These are phyloP conservation scores for Phlebopus sp. DNA, from an alignment of 1,284 basidiomycete genomes.

Conservation along the genomic window DNA sequence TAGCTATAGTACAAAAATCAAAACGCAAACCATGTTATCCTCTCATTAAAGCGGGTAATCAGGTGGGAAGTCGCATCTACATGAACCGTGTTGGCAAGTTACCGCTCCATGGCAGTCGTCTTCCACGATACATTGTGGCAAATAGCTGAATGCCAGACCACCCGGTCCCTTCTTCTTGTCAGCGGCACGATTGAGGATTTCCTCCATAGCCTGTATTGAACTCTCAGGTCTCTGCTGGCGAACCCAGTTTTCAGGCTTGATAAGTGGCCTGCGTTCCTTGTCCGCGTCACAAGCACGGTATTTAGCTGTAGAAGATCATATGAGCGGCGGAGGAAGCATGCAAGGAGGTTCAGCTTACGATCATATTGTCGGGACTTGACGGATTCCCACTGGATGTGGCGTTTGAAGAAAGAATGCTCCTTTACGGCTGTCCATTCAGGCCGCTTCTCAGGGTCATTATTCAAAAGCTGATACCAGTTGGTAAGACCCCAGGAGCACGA, in stretches of 20 bases:
- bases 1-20: too few relatives aligned
- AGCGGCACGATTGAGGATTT: not conserved
- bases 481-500: not conserved
- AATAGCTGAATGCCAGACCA: too few relatives aligned
- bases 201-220: not conserved
- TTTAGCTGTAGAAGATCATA: not conserved
- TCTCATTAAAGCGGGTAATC: too few relatives aligned
- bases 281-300: not conserved
- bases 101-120: too few relatives aligned
- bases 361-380: slow-evolving; percentile 8
- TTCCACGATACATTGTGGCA: too few relatives aligned
- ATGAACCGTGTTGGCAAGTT: too few relatives aligned
- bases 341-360: slow-evolving; percentile 2
- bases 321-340: not conserved
- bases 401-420: slow-evolving; percentile 8
- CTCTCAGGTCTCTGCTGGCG: not conserved
- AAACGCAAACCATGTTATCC: too few relatives aligned
- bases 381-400: slow-evolving; percentile 5
- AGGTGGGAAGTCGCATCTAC: too few relatives aligned
- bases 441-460: slow-evolving; percentile 3
- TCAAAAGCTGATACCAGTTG: slow-evolving; percentile 2
- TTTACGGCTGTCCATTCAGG: slow-evolving; percentile 11
- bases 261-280: not conserved
- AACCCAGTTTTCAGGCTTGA: not conserved
- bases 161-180: too few relatives aligned